Evolutionary conservation across 2,329 filamentous ascomycete genomes (phyloP), one percentile per base, ranked within the genome.

Genomic region (Stenocarpella maydis): DNA sequence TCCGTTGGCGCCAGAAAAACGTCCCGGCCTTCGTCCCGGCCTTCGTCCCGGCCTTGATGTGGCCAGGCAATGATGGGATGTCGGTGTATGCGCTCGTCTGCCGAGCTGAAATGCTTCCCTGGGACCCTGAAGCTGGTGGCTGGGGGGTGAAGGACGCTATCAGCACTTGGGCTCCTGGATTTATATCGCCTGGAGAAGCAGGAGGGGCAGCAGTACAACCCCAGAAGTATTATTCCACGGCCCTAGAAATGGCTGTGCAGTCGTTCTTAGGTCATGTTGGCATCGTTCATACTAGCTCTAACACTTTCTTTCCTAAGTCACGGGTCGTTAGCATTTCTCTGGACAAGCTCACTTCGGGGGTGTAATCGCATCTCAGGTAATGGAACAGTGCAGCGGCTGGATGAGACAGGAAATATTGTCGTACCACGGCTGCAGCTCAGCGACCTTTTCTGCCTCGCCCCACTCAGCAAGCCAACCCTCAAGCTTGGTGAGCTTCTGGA

Each of bases 401-500:
- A 24, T 8, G 3, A 7, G 28, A 24, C 24, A 2, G 26, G 12
- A 17, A 15, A n/a, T 1, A 3, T 24, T 21, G 3, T 14, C 47
- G 3, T 39, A 54, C 64, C 64, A 66, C 10, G 26, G n/a, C 26
- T 66, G 50, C 50, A 66, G 28, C n/a, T 55, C 41, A n/a, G 39
- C 47, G n/a, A 53, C 60, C 54, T 69, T 71, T 17, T 21, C 61
- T 10, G 34, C 10, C 31, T 66, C 66, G 7, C 67, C 67, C 69
- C 69, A 71, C 15, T 71, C 67, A 14, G 5, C 19, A 7, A 68
- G 47, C 69, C 69, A 69, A 2, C 21, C 34, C 14, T 69, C 66
- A 2, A 71, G 67, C 17, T 52, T 55, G 15, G 39, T 55, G 39
- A 66, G 58, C 47, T 39, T 19, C 61, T 39, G 8, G 49, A 55